Conservation (phyloP, 2,329 filamentous ascomycete genomes). For the Exophiala viscosa region DNA sequence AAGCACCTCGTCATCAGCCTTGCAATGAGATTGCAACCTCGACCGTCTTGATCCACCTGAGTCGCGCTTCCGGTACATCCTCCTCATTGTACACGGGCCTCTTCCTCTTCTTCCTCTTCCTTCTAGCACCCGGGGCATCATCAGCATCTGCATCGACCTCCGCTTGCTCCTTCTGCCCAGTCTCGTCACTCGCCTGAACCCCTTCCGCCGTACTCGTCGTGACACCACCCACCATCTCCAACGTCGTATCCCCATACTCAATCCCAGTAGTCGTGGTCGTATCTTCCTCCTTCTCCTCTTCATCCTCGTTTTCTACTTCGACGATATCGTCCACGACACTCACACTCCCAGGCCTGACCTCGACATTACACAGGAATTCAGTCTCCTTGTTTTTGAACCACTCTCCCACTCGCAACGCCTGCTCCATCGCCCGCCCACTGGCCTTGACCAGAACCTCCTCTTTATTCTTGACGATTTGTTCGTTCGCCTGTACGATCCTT, state of each 20-base stretch:
- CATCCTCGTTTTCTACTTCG: conserved; percentile 31
- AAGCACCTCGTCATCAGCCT: conserved; percentile 3
- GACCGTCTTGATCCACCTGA: conserved; percentile 47
- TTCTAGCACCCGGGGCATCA: conserved; percentile 26
- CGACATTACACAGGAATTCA: conserved; percentile 48
- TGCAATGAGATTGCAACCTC: conserved; percentile 43
- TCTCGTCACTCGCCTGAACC: neutral
- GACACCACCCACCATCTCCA: conserved; percentile 21
- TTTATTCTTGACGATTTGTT: conserved; percentile 31
- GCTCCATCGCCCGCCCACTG: conserved; percentile 57
- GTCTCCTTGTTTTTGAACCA: conserved; percentile 52
- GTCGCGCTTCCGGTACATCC: conserved; percentile 43
- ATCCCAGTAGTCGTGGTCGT: conserved; percentile 1
- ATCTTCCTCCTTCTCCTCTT: conserved; percentile 13
- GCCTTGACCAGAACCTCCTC: conserved; percentile 58
- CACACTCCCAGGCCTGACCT: conserved; percentile 54
- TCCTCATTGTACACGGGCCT: conserved; percentile 30
- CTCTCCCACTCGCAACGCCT: conserved; percentile 52
- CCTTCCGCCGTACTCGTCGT: conserved; percentile 9
- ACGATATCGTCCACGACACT: conserved; percentile 60
- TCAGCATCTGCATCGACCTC: conserved; percentile 14
- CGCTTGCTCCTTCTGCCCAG: neutral
- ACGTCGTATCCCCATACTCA: conserved; percentile 25
- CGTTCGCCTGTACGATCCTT: conserved; percentile 33
- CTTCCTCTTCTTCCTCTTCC: conserved; percentile 28